Evolutionary conservation across 106 monocot species (phyloP).

Genomic region (Dendrobium nobile): DNA sequence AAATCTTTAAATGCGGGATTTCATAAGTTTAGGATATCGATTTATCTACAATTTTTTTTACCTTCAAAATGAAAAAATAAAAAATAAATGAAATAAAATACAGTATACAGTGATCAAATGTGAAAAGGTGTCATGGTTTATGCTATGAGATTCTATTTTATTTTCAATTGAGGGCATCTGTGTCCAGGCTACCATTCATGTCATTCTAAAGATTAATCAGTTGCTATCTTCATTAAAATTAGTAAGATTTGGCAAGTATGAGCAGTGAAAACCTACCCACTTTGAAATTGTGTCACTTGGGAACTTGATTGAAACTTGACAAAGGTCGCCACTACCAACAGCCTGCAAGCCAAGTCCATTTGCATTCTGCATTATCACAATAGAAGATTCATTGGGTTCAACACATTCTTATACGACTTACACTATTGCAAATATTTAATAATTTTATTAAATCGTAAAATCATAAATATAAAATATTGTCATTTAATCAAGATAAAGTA

Average conservation of each 20-base stretch:
- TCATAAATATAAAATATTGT: background rate
- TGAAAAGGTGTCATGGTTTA: background rate
- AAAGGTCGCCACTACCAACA: slow-evolving; percentile 40
- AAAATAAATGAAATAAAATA: background rate
- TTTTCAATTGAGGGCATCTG: background rate
- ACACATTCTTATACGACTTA: background rate
- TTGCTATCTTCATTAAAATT: background rate
- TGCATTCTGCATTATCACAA: slow-evolving; percentile 56
- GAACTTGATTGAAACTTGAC: slow-evolving; percentile 63
- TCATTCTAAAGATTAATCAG: background rate
- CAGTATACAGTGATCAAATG: background rate
- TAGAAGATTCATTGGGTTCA: background rate
- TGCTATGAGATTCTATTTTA: background rate
- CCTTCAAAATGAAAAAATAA: background rate
- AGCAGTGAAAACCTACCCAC: slow-evolving; percentile 53
- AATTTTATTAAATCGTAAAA: background rate
- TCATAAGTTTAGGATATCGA: background rate
- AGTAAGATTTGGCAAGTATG: background rate
- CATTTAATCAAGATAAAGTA: background rate
- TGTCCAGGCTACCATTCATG: background rate
- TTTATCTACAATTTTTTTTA: background rate
- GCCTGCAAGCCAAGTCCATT: slow-evolving; percentile 90
- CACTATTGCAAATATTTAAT: background rate
- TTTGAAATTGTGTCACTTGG: slow-evolving; percentile 65
- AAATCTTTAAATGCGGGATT: background rate